Conservation (phyloP, 352 stramenopile genomes). For the Pseudoperonospora humuli region DNA sequence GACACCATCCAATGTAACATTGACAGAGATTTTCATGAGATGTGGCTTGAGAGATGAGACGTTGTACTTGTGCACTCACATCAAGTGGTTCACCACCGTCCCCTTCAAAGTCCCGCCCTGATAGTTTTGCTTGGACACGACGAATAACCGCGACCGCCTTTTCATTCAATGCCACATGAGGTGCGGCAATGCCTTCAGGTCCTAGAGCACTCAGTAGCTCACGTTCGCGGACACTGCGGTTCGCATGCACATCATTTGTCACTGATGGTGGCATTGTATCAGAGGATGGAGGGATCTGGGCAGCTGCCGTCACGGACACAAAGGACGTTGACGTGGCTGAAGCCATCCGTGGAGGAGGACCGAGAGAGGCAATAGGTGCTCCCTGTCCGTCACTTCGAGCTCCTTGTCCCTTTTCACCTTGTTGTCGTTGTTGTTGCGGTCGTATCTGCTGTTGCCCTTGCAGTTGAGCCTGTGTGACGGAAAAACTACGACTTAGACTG, state of each 20-base stretch:
- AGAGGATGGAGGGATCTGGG: constrained; percentile 27
- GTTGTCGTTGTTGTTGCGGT: constrained; percentile 10
- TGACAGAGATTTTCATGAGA: constrained; percentile 99
- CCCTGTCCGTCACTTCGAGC: constrained; percentile 2
- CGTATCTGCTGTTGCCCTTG: constrained; percentile 10
- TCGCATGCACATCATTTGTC: constrained; percentile 44
- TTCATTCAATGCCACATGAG: constrained; percentile 90
- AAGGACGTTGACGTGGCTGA: constrained; percentile 28
- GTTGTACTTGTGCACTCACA: constrained; percentile 87
- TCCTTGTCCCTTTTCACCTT: constrained; percentile 8
- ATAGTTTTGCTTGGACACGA: constrained; percentile 99
- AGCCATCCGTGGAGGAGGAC: constrained; percentile 12
- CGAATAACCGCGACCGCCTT: constrained; percentile 95
- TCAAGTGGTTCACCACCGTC: constrained; percentile 54
- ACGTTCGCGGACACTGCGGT: constrained; percentile 74
- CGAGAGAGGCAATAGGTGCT: constrained; percentile 15
- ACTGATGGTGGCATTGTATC: constrained; percentile 40
- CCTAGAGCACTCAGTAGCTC: constrained; percentile 74
- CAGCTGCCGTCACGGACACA: constrained; percentile 28
- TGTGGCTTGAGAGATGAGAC: constrained; percentile 96
- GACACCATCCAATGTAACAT: constrained; percentile 98
- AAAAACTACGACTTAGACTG: constrained; percentile 65
- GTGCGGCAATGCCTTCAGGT: constrained; percentile 66
- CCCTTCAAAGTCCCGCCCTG: constrained; percentile 94
- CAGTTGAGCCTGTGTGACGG: constrained; percentile 38